These are phyloP conservation scores for Colletotrichum horii DNA, from an alignment of 2,329 filamentous ascomycete species.

Conservation along the genomic window DNA sequence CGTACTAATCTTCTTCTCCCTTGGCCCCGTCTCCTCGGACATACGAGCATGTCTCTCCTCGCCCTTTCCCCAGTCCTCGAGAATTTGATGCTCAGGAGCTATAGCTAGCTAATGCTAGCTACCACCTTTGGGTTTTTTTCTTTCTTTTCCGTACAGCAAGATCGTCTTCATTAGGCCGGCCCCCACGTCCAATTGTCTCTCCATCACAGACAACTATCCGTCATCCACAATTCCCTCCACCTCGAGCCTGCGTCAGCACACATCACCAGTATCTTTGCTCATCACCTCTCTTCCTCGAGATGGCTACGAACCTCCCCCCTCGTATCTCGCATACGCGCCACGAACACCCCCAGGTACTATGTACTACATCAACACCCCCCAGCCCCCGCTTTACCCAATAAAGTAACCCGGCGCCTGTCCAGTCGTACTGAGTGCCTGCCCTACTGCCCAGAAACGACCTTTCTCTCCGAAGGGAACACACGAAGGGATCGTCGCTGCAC, in stretches of 20 bases:
- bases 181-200: not conserved
- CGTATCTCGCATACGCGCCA: not conserved
- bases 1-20: no score
- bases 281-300: not conserved
- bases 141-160: not conserved
- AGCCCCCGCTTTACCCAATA: not conserved
- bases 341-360: not conserved
- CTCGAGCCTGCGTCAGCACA: conserved; percentile 1
- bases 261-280: not conserved
- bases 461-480: not conserved
- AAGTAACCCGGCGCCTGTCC: not conserved
- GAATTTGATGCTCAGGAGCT: not conserved
- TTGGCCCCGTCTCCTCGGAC: not conserved
- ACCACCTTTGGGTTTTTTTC: not conserved
- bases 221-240: not conserved
- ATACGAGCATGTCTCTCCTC: not conserved
- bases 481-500: not conserved
- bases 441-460: not conserved
- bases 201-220: not conserved
- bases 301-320: not conserved
- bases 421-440: no score
- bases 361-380: not conserved
- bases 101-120: not conserved
- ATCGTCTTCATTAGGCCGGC: not conserved
- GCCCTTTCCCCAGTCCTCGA: not conserved